Conservation (phyloP, 1,284 basidiomycete species). For the Blastosporella zonata region DNA sequence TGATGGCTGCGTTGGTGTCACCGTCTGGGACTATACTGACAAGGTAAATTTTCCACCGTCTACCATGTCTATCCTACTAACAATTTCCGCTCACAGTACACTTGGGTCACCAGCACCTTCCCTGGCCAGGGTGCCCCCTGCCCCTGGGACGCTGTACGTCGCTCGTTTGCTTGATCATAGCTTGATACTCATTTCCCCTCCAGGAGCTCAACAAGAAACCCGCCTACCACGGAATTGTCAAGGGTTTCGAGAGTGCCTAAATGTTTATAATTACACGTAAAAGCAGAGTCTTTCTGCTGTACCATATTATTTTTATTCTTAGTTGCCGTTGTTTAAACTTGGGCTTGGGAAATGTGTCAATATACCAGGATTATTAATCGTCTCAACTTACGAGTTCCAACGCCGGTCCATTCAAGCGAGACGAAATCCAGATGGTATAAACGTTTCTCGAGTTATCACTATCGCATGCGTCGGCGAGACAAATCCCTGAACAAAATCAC, state of each 20-base stretch:
- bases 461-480: background rate
- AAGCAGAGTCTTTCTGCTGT: too few species aligned
- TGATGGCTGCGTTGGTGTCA: conserved; percentile 47
- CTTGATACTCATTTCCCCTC: too few species aligned
- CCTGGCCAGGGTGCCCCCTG: conserved; percentile 46
- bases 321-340: too few species aligned
- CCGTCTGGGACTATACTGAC: conserved; percentile 54
- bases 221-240: too few species aligned
- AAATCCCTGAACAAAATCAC: background rate
- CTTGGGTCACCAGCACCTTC: conserved; percentile 49
- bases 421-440: background rate
- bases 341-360: too few species aligned
- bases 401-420: background rate
- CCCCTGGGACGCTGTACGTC: conserved; percentile 44
- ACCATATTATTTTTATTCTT: too few species aligned
- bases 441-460: too few species aligned
- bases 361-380: too few species aligned
- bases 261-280: too few species aligned
- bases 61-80: background rate
- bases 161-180: too few species aligned
- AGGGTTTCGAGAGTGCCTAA: too few species aligned
- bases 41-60: conserved; percentile 27
- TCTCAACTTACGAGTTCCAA: background rate
- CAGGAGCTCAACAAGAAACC: too few species aligned
- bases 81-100: conserved; percentile 32